phyloP scores from a whole-genome alignment of 805 yeast genomes.

The Metschnikowia hibisci region DNA sequence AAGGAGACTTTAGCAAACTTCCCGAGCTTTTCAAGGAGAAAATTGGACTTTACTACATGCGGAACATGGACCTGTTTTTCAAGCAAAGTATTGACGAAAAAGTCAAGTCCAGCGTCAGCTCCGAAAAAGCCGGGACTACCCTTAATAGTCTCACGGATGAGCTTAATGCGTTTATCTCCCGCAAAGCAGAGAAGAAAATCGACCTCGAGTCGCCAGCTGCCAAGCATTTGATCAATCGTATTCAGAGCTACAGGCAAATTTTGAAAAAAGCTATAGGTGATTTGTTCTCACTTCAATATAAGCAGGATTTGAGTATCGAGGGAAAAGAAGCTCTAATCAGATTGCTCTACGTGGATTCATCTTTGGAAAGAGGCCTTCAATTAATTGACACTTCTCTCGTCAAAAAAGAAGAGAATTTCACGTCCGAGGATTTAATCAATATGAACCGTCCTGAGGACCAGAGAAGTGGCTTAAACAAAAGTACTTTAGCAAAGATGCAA shows the following conservation, averaged over 20 bases:
- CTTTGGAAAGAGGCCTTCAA: constrained; percentile 55
- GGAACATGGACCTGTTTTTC: constrained; percentile 67
- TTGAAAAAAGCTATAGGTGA: constrained; percentile 40
- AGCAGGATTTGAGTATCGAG: constrained; percentile 52
- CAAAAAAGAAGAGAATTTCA: constrained; percentile 12
- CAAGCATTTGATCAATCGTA: constrained; percentile 23
- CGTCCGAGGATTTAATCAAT: constrained; percentile 14
- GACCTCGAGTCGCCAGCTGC: constrained; percentile 34
- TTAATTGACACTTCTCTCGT: constrained; percentile 36
- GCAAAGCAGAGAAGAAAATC: constrained; percentile 30
- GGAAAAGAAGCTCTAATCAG: constrained; percentile 76
- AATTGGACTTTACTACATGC: constrained; percentile 75
- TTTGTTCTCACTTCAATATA: constrained; percentile 53
- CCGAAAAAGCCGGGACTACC: background rate
- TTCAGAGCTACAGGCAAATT: constrained; percentile 27
- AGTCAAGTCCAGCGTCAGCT: constrained; percentile 27
- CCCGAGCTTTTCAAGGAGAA: constrained; percentile 63
- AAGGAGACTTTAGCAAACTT: constrained; percentile 58
- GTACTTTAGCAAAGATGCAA: constrained; percentile 4
- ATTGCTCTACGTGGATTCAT: constrained; percentile 64
- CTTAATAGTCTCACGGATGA: constrained; percentile 36
- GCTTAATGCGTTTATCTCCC: constrained; percentile 28
- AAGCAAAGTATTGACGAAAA: constrained; percentile 21
- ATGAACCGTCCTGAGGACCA: constrained; percentile 25
- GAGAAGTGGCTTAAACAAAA: constrained; percentile 13